Percentiles rank a stretch among this genome's conserved stretches.
phyloP scores from a whole-genome alignment of 2,329 filamentous ascomycete species.

The Cladosporium sp. region DNA sequence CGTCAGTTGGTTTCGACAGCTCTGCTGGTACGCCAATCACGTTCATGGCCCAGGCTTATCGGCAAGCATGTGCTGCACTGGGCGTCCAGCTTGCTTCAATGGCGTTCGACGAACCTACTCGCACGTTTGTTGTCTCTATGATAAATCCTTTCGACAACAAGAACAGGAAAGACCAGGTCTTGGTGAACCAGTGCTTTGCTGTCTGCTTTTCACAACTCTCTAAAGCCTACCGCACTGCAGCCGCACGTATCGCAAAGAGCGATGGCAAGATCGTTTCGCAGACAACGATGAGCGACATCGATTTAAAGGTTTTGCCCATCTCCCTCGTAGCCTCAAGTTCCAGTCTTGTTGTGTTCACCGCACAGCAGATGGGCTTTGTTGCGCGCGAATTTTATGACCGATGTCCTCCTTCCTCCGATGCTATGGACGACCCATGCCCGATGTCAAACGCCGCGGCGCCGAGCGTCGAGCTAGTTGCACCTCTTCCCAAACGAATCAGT shows the following conservation, averaged over 20 bases:
- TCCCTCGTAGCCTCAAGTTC: slow-evolving; percentile 61
- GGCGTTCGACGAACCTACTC: slow-evolving; percentile 35
- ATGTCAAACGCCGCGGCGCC: slow-evolving; percentile 57
- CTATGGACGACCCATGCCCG: slow-evolving; percentile 22
- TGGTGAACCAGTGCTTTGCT: slow-evolving; percentile 13
- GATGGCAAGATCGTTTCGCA: background rate
- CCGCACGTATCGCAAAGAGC: background rate
- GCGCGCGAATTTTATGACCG: slow-evolving; percentile 75
- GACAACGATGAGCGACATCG: slow-evolving; percentile 49
- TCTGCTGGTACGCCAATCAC: background rate
- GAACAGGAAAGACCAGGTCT: background rate
- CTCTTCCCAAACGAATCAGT: slow-evolving; percentile 65
- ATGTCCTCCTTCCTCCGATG: slow-evolving; percentile 46
- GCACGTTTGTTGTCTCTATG: slow-evolving; percentile 66
- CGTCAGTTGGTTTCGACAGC: background rate
- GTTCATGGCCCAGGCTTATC: slow-evolving; percentile 1
- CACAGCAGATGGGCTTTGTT: slow-evolving; percentile 55
- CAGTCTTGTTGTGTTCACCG: slow-evolving; percentile 58
- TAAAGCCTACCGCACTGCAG: slow-evolving; percentile 2
- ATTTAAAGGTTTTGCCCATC: slow-evolving; percentile 69
- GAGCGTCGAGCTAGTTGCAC: slow-evolving; percentile 66
- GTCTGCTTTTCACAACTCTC: slow-evolving; percentile 8
- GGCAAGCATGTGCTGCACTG: background rate
- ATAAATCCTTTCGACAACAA: slow-evolving; percentile 56
- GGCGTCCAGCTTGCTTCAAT: slow-evolving; percentile 19